These are phyloP conservation scores for Allium cepa DNA, from an alignment of 106 monocot species.

Conservation along the genomic window DNA sequence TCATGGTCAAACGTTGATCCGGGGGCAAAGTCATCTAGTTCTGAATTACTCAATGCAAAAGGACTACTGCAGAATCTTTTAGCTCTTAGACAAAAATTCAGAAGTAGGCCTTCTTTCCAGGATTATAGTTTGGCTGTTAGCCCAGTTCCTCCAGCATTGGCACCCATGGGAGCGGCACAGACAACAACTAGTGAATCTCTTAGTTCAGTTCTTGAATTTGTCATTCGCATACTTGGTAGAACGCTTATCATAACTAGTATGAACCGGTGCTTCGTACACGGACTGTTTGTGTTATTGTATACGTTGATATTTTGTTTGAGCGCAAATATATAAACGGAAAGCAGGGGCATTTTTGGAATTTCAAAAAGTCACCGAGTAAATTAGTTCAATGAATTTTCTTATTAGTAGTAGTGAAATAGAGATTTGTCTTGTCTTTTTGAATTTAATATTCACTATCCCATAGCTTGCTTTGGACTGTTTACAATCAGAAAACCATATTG, in stretches of 20 bases:
- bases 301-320: no score
- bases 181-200: conserved; percentile 69
- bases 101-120: conserved; percentile 42
- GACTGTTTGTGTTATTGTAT: no score
- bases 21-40: conserved; percentile 16
- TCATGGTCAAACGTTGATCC: conserved; percentile 33
- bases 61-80: conserved; percentile 39
- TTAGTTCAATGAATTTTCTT: no score
- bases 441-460: conserved; percentile 6
- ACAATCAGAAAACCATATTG: conserved; percentile 78
- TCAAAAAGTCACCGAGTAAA: no score
- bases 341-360: no score
- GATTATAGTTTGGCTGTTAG: conserved; percentile 48
- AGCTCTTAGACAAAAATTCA: conserved; percentile 45
- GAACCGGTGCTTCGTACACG: no score
- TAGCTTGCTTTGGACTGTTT: neutral
- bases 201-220: conserved; percentile 45
- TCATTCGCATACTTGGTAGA: conserved; percentile 77
- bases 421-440: neutral
- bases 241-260: conserved; percentile 3
- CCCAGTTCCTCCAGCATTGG: conserved; percentile 80
- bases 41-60: conserved; percentile 39
- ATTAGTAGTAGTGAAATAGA: conserved; percentile 17
- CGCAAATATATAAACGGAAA: no score
- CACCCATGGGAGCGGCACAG: conserved; percentile 72